Conservation (phyloP, 768 basidiomycete genomes). For the Russula emetica region DNA sequence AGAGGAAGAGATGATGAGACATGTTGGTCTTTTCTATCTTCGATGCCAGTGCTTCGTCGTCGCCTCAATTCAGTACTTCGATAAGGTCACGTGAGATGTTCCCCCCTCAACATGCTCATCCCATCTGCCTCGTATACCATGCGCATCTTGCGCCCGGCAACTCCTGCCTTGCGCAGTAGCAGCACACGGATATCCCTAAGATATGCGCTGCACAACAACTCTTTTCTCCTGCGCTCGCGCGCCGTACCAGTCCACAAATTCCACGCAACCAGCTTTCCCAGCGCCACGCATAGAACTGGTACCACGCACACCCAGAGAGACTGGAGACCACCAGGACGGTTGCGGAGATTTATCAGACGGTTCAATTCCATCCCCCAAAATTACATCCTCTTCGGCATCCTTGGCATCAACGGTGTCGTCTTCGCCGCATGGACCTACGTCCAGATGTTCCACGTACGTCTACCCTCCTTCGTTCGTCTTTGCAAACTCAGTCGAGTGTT, state of each 20-base stretch:
- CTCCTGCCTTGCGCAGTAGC: not conserved
- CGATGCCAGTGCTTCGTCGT: not conserved
- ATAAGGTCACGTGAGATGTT: conserved; percentile 4
- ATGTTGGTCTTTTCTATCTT: conserved; percentile 38
- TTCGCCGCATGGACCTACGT: conserved; percentile 54
- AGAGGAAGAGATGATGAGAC: conserved; percentile 83
- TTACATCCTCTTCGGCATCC: conserved; percentile 56
- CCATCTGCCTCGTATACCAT: not conserved
- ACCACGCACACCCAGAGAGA: not conserved
- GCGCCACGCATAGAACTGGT: conserved; percentile 30
- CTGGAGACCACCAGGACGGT: conserved; percentile 18
- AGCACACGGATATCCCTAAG: not conserved
- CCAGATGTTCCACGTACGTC: conserved; percentile 28
- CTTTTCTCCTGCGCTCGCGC: not conserved
- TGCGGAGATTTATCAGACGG: conserved; percentile 30
- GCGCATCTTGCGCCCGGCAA: not conserved
- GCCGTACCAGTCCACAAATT: conserved; percentile 24
- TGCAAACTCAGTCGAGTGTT: not conserved
- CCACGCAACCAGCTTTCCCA: conserved; percentile 18
- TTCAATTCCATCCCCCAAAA: conserved; percentile 53
- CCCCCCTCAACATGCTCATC: not conserved
- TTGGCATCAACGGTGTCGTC: conserved; percentile 58
- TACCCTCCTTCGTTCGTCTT: not conserved
- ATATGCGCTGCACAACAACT: not conserved
- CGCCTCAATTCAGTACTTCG: not conserved